Evolutionary conservation across 148 eudicot species (phyloP), one percentile per base, ranked within the genome.

Genomic region (Rhododendron simsii): DNA sequence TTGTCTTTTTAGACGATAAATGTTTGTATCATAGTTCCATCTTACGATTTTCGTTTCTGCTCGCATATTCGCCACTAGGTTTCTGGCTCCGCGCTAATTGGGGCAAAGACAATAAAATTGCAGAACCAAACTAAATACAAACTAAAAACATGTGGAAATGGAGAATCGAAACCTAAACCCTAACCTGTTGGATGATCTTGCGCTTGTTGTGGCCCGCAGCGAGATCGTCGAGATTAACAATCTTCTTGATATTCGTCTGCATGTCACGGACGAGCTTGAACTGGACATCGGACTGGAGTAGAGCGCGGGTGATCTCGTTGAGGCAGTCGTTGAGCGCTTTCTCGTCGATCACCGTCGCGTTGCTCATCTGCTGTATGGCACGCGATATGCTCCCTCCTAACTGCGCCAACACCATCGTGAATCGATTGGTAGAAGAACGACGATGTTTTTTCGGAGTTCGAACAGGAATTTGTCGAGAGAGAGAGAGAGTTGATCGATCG

Each of bases 301-400:
- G 98, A 18, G 99, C 99, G 0, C 98, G 94, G 20, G 98, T 94
- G 87, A 97, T 97, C 84, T 97, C 99, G 81, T 97, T 97, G 39
- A 97, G 92, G 47, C 99, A 97, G 21, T 95, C 98, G 16, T 93
- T 95, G 2, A 97, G 88, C 2, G 93, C 98, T 86, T 94, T 94
- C 87, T 97, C 98, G 55, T 97, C 99, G 81, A 97, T 95, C 67
- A 95, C 94, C 33, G 99, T 97, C 48, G 99, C 98, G 90, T 95
- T 97, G 99, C 98, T 94, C 98, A 97, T 95, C 92, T 94, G 98
- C 94, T 97, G 98, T 83, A 97, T 96, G 90, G 99, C 99, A 84
- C 96, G 94, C 69, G 98, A 88, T 44, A 95, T 97, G 94, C 96
- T 94, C 90, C 95, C 94, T 45, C 99, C 98, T 87, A 97, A 85